Percentiles rank a stretch among this genome's conserved stretches.
Conservation (phyloP, 768 basidiomycete species). For the Lactifluus echinatus region DNA sequence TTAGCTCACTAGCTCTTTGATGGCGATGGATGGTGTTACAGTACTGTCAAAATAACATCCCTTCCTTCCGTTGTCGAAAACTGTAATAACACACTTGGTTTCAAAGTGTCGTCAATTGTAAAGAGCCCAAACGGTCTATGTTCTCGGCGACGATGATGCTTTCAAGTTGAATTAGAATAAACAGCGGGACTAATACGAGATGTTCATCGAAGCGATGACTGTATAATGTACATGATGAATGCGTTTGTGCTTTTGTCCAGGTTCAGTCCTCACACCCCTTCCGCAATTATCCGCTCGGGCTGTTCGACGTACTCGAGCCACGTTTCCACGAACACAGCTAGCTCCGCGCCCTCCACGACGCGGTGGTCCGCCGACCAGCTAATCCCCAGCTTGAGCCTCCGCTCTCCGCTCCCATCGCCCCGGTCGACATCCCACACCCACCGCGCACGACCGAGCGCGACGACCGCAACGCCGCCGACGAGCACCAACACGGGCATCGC, state of each 20-base stretch:
- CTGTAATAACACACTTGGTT: too few relatives aligned
- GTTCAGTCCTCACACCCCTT: conserved; percentile 28
- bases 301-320: conserved; percentile 77
- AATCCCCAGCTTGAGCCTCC: conserved; percentile 51
- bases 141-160: background rate
- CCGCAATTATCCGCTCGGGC: conserved; percentile 60
- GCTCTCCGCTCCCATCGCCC: conserved; percentile 39
- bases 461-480: conserved; percentile 80
- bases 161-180: too few relatives aligned
- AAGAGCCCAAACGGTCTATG: too few relatives aligned
- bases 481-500: conserved; percentile 72
- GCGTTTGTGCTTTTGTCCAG: too few relatives aligned
- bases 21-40: too few relatives aligned
- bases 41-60: too few relatives aligned
- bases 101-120: too few relatives aligned
- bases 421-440: conserved; percentile 68
- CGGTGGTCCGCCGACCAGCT: conserved; percentile 87
- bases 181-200: too few relatives aligned
- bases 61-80: too few relatives aligned
- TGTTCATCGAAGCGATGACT: background rate
- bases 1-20: too few relatives aligned
- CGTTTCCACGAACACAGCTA: conserved; percentile 79
- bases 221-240: background rate
- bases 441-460: conserved; percentile 68
- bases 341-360: conserved; percentile 81